phyloP scores from a whole-genome alignment of 164 flowering plant genomes.

The Aristolochia fimbriata region DNA sequence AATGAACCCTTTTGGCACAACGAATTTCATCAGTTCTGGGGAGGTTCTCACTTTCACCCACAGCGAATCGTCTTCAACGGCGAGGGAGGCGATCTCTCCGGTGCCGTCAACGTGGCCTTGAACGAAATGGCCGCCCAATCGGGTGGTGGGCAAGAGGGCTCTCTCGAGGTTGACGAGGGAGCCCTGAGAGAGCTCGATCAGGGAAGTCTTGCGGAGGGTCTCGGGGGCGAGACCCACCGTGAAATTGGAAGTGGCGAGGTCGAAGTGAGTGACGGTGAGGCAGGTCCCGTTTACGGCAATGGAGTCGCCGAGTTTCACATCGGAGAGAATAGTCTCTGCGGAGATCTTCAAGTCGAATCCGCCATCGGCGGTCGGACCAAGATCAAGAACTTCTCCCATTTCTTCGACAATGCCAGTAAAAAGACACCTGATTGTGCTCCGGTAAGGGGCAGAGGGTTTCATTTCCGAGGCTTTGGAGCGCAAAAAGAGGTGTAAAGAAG shows the following conservation, averaged over 20 bases:
- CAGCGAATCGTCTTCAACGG: conserved; percentile 66
- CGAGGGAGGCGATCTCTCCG: conserved; percentile 56
- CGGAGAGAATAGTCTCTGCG: conserved; percentile 55
- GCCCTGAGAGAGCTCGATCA: conserved; percentile 49
- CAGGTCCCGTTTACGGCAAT: conserved; percentile 89
- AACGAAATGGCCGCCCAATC: conserved; percentile 98
- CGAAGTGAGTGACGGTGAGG: conserved; percentile 70
- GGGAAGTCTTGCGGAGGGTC: conserved; percentile 63
- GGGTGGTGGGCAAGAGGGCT: conserved; percentile 33
- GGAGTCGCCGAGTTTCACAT: conserved; percentile 82
- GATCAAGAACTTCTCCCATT: conserved; percentile 53
- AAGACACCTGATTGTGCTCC: conserved; percentile 26
- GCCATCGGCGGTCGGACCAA: conserved; percentile 40
- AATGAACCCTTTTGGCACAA: conserved; percentile 84
- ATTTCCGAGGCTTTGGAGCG: conserved; percentile 10
- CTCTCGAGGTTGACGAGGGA: conserved; percentile 69
- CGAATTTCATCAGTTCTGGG: conserved; percentile 49
- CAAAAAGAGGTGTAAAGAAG: conserved; percentile 2
- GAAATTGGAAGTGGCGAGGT: conserved; percentile 34
- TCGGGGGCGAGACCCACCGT: conserved; percentile 78
- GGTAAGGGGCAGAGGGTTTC: conserved; percentile 1
- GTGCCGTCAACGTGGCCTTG: conserved; percentile 97
- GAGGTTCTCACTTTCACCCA: conserved; percentile 73
- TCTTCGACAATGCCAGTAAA: conserved; percentile 96
- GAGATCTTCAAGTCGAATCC: conserved; percentile 59